These are phyloP conservation scores for Sugiyamaella castrensis DNA, from an alignment of 1,139 yeast genomes.

Conservation along the genomic window DNA sequence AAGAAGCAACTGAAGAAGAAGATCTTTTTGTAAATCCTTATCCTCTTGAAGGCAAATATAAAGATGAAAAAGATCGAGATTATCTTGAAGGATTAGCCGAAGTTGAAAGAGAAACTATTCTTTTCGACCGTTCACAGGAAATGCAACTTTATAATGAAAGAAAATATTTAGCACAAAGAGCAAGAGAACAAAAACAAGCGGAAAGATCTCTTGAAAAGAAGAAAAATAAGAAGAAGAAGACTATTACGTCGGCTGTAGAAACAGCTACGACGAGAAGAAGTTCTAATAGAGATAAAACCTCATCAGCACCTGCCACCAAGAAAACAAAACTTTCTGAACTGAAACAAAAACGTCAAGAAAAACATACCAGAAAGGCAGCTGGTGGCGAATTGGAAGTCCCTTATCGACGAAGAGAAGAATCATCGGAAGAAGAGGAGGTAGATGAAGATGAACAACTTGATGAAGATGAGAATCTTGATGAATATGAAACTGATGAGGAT, in stretches of 20 bases:
- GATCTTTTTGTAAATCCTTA: constrained; percentile 63
- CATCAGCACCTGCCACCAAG: constrained; percentile 41
- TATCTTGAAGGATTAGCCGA: constrained; percentile 75
- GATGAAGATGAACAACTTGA: constrained; percentile 29
- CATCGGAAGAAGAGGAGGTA: constrained; percentile 30
- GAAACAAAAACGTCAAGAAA: constrained; percentile 76
- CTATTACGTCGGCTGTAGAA: not conserved
- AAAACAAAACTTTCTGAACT: constrained; percentile 72
- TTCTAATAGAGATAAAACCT: constrained; percentile 32
- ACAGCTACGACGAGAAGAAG: constrained; percentile 13
- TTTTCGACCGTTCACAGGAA: constrained; percentile 90
- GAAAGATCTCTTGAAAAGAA: constrained; percentile 33
- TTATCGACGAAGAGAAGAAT: constrained; percentile 26
- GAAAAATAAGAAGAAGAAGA: constrained; percentile 32
- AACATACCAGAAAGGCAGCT: constrained; percentile 37
- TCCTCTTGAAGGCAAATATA: constrained; percentile 89
- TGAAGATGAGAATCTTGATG: constrained; percentile 43
- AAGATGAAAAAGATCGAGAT: constrained; percentile 73
- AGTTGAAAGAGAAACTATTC: constrained; percentile 82
- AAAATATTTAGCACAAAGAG: constrained; percentile 76
- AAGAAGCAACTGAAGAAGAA: constrained; percentile 44
- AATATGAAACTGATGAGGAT: constrained; percentile 18
- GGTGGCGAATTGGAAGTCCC: constrained; percentile 25
- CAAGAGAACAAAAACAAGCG: constrained; percentile 53
- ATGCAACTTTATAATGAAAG: constrained; percentile 84